Evolutionary conservation across 805 yeast species (phyloP), one percentile per base, ranked within the genome.

Genomic region (Kazachstania bromeliacearum): DNA sequence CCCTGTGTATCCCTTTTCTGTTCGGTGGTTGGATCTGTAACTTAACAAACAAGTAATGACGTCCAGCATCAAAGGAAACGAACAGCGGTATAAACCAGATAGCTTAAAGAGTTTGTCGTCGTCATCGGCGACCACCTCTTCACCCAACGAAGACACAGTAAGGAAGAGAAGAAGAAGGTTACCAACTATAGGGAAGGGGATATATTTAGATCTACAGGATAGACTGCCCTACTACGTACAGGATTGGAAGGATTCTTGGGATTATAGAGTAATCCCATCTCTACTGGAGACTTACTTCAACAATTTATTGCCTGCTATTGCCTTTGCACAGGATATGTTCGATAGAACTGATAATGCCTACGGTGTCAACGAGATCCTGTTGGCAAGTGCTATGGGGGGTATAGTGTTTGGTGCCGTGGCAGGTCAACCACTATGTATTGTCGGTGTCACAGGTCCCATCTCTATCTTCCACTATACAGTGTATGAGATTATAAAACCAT

Each of bases 361-460:
- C 50, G 98, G 98, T 3, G 81, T 92, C 4, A 92, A 89, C 53
- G 98, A 89, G 53, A 81, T 89, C 2, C 65, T 89, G 17, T 51
- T 92, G 53, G 69, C 92, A 5, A 76, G 88, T 22, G 95, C 95
- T 0, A 59, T 92, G 54, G 96, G 85, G 0, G 96, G 97, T 0
- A 70, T 88, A 4, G 77, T 84, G 2, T 89, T 92, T 63, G 96
- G 97, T 0, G 46, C 83, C 5, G 65, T 88, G 38, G 69, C 82
- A 0, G 97, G 96, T 0, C 95, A 88, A 48, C 98, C 98, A 0
- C 60, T 92, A 19, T 84, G 95, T 50, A 83, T 89, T 18, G 97
- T 92, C 7, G 98, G 98, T 3, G 96, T 89, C 4, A 92, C 97
- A 0, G 98, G 97, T 0, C 98, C 98, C 0, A 79, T 92, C 12